Evolutionary conservation across 768 basidiomycete genomes (phyloP).

Genomic region (Naematelia encephala): DNA sequence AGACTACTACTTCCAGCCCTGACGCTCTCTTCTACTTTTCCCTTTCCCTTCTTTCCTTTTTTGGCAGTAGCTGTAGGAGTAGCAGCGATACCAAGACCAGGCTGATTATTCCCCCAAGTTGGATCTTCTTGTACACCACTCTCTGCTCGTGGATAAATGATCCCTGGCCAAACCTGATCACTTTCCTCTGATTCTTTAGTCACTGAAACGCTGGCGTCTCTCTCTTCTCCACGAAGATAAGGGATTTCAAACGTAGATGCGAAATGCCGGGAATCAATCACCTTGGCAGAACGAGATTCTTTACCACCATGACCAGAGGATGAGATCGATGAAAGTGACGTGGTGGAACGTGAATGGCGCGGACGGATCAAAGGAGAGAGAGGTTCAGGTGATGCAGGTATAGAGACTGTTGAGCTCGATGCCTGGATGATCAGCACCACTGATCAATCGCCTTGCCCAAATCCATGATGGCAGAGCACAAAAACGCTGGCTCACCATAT

Average conservation of each 20-base stretch:
- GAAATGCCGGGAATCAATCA: conserved; percentile 39
- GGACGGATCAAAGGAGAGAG: conserved; percentile 1
- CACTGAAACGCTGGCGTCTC: neutral
- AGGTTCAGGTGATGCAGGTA: neutral
- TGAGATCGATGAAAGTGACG: neutral
- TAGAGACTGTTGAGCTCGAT: neutral
- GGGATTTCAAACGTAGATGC: conserved; percentile 28
- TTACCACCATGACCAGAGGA: neutral
- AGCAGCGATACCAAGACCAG: neutral
- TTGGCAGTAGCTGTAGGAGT: neutral
- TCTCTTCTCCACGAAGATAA: neutral
- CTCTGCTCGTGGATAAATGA: conserved; percentile 21
- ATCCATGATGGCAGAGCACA: neutral
- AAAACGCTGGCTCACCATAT: conserved; percentile 26
- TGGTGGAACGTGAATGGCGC: neutral
- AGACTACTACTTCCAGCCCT: neutral
- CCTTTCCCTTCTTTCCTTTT: neutral
- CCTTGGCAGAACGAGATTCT: conserved; percentile 19
- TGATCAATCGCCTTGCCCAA: conserved; percentile 1
- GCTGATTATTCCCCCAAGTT: conserved; percentile 1
- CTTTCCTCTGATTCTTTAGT: conserved; percentile 5
- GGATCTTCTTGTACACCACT: neutral
- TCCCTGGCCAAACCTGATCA: conserved; percentile 11
- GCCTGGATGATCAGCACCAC: neutral
- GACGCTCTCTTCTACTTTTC: neutral